A percentile compares a stretch with the other conserved stretches of the same genome.
Conservation (phyloP, 371 early-diverging fungal genomes). For the Mucor ambiguus region DNA sequence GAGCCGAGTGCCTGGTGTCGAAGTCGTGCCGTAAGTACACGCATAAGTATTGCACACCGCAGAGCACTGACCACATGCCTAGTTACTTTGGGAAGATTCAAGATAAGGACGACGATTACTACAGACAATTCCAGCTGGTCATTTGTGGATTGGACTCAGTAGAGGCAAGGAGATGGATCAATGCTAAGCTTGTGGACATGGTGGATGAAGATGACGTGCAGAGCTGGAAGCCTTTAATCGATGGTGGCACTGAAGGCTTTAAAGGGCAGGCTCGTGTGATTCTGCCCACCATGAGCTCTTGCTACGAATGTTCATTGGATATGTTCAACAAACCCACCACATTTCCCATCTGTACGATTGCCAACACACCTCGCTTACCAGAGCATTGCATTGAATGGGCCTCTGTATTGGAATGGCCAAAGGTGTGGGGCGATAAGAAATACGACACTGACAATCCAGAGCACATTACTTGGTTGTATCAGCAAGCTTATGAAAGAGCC, state of each 20-base stretch:
- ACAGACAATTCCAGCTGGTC: conserved; percentile 83
- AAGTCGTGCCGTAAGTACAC: conserved; percentile 78
- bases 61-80: background rate
- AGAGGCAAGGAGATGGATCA: conserved; percentile 97
- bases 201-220: conserved; percentile 68
- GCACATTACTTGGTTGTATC: conserved; percentile 88
- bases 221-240: conserved; percentile 85
- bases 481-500: conserved; percentile 77
- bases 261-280: conserved; percentile 95
- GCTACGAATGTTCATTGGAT: conserved; percentile 85
- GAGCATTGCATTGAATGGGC: conserved; percentile 99
- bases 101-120: conserved; percentile 93
- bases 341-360: conserved; percentile 99
- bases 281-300: conserved; percentile 77
- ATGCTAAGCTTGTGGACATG: conserved; percentile 83
- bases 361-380: conserved; percentile 93
- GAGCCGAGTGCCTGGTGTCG: conserved; percentile 77
- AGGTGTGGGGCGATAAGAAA: conserved; percentile 73
- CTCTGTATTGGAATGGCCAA: conserved; percentile 91
- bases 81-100: conserved; percentile 88
- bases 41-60: background rate
- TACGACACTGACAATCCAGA: conserved; percentile 92
- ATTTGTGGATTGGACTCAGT: conserved; percentile 95
- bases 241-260: conserved; percentile 97
- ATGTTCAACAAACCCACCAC: conserved; percentile 82